A percentile compares a stretch with the other conserved stretches of the same genome.
These are phyloP conservation scores for Neurospora sp. DNA, from an alignment of 2,329 filamentous ascomycete genomes.

Conservation along the genomic window DNA sequence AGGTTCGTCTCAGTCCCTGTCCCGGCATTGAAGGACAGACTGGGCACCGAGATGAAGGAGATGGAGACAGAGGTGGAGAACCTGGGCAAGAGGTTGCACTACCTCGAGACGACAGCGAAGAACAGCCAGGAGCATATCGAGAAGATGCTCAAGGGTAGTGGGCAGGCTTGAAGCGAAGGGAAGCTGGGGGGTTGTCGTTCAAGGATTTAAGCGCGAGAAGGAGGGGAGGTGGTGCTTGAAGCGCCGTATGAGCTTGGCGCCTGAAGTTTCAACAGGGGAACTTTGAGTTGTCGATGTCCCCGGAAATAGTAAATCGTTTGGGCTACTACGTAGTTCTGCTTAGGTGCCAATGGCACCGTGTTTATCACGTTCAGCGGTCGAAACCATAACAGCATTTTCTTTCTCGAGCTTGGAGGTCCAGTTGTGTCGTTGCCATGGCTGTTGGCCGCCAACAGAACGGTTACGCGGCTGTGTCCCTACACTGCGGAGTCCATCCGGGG, in stretches of 20 bases:
- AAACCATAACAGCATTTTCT: background rate
- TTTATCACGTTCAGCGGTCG: background rate
- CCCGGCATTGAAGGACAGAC: slow-evolving; percentile 61
- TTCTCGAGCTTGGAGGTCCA: background rate
- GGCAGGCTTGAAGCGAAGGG: slow-evolving; percentile 14
- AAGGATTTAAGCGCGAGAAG: background rate
- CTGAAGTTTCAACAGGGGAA: background rate
- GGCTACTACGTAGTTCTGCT: background rate
- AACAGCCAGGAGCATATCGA: slow-evolving; percentile 89
- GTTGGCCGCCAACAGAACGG: no score
- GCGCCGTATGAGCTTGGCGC: background rate
- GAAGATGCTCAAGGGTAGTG: slow-evolving; percentile 59
- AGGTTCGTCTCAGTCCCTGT: slow-evolving; percentile 85
- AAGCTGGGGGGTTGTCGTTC: background rate
- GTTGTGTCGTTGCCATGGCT: background rate
- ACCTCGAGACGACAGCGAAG: slow-evolving; percentile 89
- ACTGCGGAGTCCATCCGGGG: background rate
- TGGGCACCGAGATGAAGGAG: slow-evolving; percentile 63
- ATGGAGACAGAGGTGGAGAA: slow-evolving; percentile 70
- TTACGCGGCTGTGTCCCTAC: background rate
- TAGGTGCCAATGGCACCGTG: background rate
- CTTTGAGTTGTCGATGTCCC: background rate
- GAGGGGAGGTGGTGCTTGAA: background rate
- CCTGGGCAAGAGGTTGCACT: slow-evolving; percentile 80
- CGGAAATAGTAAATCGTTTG: background rate